Evolutionary conservation across 2,329 filamentous ascomycete species (phyloP).

Genomic region (Xylariaceae sp.): DNA sequence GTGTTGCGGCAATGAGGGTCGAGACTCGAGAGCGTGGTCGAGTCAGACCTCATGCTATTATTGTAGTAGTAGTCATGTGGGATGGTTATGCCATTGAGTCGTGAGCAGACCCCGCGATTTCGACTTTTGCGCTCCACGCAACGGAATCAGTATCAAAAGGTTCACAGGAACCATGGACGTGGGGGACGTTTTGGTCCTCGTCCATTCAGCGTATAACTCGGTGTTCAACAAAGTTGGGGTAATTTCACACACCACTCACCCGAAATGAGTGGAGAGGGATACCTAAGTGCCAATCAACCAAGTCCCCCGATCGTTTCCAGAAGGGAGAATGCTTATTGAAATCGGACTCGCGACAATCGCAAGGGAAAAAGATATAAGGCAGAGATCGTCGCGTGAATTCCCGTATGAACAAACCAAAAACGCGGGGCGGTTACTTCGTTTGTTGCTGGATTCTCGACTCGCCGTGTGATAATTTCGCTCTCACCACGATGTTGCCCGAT

Average conservation of each 20-base stretch:
- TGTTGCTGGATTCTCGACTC: not conserved
- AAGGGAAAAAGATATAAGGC: too few species aligned
- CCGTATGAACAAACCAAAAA: not conserved
- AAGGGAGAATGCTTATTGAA: too few species aligned
- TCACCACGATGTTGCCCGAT: slow-evolving; percentile 26
- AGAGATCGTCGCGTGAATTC: not conserved
- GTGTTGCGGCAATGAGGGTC: not conserved
- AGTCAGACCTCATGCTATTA: not conserved
- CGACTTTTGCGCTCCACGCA: not conserved
- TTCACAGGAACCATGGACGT: not conserved
- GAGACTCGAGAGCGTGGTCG: not conserved
- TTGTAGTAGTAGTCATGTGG: not conserved
- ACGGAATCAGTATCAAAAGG: not conserved
- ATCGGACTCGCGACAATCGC: too few species aligned
- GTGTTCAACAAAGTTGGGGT: not conserved
- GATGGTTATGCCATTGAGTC: not conserved
- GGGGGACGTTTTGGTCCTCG: not conserved
- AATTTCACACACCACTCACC: not conserved
- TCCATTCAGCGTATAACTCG: not conserved
- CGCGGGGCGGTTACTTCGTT: too few species aligned
- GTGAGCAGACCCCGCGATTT: not conserved
- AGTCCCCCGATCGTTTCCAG: too few species aligned
- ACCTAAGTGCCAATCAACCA: too few species aligned
- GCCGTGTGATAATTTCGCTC: not conserved
- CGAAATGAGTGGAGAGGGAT: too few species aligned